phyloP scores from a whole-genome alignment of 208 protist genomes.

The Porcisia deanei region DNA sequence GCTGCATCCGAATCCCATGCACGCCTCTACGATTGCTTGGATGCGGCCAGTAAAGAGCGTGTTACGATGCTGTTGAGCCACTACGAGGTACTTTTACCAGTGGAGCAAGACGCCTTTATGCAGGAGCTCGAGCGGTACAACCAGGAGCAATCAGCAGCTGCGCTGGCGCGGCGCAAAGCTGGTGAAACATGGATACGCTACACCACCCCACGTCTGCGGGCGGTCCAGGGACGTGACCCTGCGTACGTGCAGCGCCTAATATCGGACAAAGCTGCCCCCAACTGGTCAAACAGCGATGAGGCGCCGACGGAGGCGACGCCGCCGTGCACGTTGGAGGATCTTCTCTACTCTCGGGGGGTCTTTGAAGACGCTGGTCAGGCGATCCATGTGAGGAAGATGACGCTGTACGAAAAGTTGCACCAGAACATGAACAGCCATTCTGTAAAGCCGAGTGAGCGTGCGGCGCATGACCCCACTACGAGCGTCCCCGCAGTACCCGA shows the following conservation, averaged over 20 bases:
- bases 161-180: not conserved
- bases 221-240: conserved; percentile 51
- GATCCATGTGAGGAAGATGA: conserved; percentile 34
- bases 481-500: not conserved
- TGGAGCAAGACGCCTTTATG: conserved; percentile 57
- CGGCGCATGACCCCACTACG: not conserved
- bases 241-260: conserved; percentile 33
- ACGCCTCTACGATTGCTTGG: conserved; percentile 56
- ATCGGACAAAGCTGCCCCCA: not conserved
- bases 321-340: conserved; percentile 27
- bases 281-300: not conserved
- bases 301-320: not conserved
- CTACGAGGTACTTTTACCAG: conserved; percentile 44
- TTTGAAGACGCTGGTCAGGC: conserved; percentile 19
- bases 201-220: conserved; percentile 41
- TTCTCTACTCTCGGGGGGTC: conserved; percentile 23
- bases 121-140: conserved; percentile 47
- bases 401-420: conserved; percentile 29
- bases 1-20: not conserved
- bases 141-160: conserved; percentile 20
- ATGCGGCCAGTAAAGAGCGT: conserved; percentile 56
- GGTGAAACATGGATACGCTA: conserved; percentile 27
- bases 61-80: conserved; percentile 50
- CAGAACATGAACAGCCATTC: conserved; percentile 22
- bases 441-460: not conserved